Evolutionary conservation across 352 stramenopile genomes (phyloP).

Genomic region (Pythium rishiriense): DNA sequence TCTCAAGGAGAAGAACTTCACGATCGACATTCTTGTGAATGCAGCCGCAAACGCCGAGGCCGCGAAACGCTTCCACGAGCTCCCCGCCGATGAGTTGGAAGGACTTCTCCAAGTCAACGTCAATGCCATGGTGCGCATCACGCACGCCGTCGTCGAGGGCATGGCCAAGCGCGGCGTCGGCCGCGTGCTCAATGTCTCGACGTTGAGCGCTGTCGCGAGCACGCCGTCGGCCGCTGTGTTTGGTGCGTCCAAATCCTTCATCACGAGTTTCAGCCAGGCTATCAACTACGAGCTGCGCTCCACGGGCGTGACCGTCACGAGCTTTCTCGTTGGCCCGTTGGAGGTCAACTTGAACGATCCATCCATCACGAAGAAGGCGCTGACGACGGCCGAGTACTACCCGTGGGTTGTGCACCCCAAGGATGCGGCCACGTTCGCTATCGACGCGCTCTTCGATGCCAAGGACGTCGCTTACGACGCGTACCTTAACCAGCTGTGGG

Average conservation of each 20-base stretch:
- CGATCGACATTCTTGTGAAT: constrained; percentile 87
- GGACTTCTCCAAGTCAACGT: constrained; percentile 74
- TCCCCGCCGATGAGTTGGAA: constrained; percentile 47
- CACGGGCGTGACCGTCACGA: constrained; percentile 79
- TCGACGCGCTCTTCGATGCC: constrained; percentile 63
- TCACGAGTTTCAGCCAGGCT: constrained; percentile 71
- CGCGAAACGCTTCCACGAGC: constrained; percentile 46
- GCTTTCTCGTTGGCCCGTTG: constrained; percentile 64
- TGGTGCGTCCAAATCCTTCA: constrained; percentile 71
- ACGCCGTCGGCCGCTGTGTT: constrained; percentile 78
- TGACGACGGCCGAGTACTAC: constrained; percentile 46
- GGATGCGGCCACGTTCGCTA: constrained; percentile 39
- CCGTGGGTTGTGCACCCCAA: constrained; percentile 39
- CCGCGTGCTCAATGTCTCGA: constrained; percentile 85
- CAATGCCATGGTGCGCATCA: constrained; percentile 50
- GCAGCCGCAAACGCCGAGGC: constrained; percentile 56
- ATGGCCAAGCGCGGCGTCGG: constrained; percentile 69
- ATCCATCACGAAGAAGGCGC: constrained; percentile 36
- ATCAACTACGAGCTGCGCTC: constrained; percentile 78
- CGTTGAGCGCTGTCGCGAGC: constrained; percentile 46
- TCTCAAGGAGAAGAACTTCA: constrained; percentile 51
- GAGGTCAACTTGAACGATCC: constrained; percentile 65
- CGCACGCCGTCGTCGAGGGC: constrained; percentile 52
- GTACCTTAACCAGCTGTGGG: constrained; percentile 39
- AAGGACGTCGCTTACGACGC: constrained; percentile 51